Conservation (phyloP, 2,329 filamentous ascomycete genomes). For the Paracorniculantispora psalliotae region DNA sequence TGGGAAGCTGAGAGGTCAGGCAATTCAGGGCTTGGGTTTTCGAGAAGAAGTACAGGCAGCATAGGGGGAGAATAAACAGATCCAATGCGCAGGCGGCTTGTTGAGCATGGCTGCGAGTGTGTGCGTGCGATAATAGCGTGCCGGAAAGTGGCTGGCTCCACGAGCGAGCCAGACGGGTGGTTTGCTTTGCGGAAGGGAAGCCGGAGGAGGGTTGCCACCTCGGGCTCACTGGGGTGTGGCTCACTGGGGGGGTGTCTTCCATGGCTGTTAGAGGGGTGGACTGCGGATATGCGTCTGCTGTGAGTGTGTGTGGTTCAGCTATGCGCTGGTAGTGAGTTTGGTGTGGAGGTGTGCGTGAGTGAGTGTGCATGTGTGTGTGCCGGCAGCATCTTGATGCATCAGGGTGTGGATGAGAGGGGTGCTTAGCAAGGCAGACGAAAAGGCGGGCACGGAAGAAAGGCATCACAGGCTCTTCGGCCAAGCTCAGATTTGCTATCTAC, state of each 20-base stretch:
- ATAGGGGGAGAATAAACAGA: slow-evolving; percentile 2
- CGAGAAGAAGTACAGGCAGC: neutral
- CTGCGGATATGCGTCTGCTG: slow-evolving; percentile 6
- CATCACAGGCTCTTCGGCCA: neutral
- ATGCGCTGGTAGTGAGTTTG: neutral
- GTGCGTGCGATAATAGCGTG: neutral
- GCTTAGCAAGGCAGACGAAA: neutral
- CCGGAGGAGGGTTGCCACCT: slow-evolving; percentile 3
- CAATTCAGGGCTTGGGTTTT: neutral
- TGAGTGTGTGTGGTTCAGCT: neutral
- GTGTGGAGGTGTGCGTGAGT: neutral
- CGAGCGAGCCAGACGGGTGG: neutral
- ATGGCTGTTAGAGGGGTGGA: neutral
- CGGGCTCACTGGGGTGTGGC: neutral
- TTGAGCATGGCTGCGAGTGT: neutral
- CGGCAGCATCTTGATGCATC: neutral
- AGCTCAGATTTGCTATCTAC: neutral
- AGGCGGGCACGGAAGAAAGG: neutral
- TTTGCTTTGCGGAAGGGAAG: slow-evolving; percentile 10
- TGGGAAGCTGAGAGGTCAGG: neutral
- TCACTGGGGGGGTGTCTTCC: neutral
- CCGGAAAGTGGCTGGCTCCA: slow-evolving; percentile 1
- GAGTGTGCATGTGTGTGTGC: neutral
- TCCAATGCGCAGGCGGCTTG: neutral
- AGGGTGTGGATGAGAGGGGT: neutral